A percentile compares a stretch with the other conserved stretches of the same genome.
Conservation (phyloP, 2,329 filamentous ascomycete genomes). For the Fusarium sp. region DNA sequence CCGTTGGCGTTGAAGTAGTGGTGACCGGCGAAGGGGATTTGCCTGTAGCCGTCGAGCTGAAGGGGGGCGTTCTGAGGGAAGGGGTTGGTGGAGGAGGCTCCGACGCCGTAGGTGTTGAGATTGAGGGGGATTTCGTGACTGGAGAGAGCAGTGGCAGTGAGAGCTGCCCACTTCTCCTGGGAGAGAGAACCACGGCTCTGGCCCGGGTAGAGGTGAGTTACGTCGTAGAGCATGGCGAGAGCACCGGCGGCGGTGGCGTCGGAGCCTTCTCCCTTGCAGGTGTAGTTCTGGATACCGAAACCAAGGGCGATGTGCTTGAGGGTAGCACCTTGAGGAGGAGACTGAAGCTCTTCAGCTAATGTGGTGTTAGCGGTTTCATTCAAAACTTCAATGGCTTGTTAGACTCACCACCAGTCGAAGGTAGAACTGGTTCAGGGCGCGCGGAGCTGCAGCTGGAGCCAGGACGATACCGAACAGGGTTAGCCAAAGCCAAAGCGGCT, state of each 20-base stretch:
- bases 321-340: constrained; percentile 51
- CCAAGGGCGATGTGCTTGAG: constrained; percentile 70
- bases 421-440: constrained; percentile 48
- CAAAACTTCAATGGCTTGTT: not conserved
- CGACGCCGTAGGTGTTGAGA: constrained; percentile 51
- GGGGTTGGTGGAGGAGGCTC: constrained; percentile 59
- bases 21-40: constrained; percentile 65
- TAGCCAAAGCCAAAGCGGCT: constrained; percentile 48
- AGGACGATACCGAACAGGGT: constrained; percentile 37
- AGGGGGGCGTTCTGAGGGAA: constrained; percentile 56
- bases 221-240: constrained; percentile 71
- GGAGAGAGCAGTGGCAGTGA: constrained; percentile 57
- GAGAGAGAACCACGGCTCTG: constrained; percentile 53
- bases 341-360: constrained; percentile 58
- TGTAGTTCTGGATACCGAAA: constrained; percentile 78
- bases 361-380: constrained; percentile 32
- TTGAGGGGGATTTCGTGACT: constrained; percentile 61
- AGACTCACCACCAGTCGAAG: constrained; percentile 54
- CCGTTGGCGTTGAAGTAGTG: constrained; percentile 73
- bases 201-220: constrained; percentile 63
- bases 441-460: constrained; percentile 32
- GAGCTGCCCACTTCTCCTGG: constrained; percentile 51
- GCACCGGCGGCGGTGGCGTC: constrained; percentile 61
- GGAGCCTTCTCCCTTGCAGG: constrained; percentile 59
- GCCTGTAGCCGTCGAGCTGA: constrained; percentile 51